Percentiles rank a stretch among this genome's conserved stretches.
Evolutionary conservation across 2,329 filamentous ascomycete genomes (phyloP).

Genomic region (Elsinoe ampelina): DNA sequence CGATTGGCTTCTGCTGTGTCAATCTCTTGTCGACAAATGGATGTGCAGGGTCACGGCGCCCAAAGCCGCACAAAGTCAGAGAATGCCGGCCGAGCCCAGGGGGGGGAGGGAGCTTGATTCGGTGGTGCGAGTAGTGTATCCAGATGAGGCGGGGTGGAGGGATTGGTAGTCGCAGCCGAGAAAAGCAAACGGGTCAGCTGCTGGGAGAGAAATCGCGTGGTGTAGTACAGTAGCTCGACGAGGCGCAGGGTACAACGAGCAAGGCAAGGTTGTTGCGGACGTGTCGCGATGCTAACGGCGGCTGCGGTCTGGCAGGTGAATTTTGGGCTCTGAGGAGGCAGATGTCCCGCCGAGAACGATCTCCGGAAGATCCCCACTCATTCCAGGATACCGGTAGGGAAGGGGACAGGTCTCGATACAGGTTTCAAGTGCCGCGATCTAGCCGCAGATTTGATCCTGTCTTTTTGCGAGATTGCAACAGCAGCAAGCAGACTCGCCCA

Average conservation of each 20-base stretch:
- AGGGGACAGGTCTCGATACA: constrained; percentile 2
- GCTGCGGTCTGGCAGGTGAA: constrained; percentile 6
- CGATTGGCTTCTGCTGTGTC: constrained; percentile 5
- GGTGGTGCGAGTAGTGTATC: neutral
- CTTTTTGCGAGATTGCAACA: constrained; percentile 10
- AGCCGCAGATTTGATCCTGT: constrained; percentile 11
- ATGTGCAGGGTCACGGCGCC: constrained; percentile 1
- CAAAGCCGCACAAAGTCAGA: neutral
- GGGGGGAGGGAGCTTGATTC: neutral
- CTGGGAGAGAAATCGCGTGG: neutral
- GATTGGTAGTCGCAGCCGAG: constrained; percentile 4
- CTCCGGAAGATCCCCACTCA: constrained; percentile 13
- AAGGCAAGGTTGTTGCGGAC: constrained; percentile 6
- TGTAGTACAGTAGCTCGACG: neutral
- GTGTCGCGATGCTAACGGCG: constrained; percentile 11
- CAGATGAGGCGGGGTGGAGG: neutral
- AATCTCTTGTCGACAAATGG: neutral
- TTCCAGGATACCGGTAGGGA: constrained; percentile 13
- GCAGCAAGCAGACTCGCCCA: neutral
- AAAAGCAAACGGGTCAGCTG: constrained; percentile 7
- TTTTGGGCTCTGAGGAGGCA: constrained; percentile 8
- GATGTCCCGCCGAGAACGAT: constrained; percentile 11
- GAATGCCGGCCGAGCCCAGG: constrained; percentile 6
- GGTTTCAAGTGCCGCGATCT: constrained; percentile 12
- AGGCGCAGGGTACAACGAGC: constrained; percentile 4